phyloP scores from a whole-genome alignment of 1,139 yeast genomes.

The Ashbya aceris region DNA sequence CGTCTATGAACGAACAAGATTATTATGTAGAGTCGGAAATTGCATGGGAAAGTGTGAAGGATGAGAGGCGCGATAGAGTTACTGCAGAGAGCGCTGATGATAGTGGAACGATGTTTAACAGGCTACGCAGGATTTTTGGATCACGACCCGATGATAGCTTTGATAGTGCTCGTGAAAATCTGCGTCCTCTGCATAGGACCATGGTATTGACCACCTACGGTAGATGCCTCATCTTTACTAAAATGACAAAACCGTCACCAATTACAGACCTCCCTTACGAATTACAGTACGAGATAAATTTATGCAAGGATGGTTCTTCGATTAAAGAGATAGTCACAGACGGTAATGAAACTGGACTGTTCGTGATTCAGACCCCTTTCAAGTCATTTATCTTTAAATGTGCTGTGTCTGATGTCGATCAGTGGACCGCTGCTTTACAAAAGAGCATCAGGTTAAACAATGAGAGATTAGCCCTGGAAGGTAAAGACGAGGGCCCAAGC shows the following conservation, averaged over 20 bases:
- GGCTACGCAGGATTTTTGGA: constrained; percentile 23
- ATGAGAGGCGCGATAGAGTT: constrained; percentile 14
- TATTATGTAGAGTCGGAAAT: constrained; percentile 14
- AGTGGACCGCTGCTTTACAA: constrained; percentile 23
- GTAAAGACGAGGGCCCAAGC: constrained; percentile 8
- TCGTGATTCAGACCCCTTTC: constrained; percentile 26
- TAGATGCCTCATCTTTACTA: constrained; percentile 22
- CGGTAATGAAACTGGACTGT: constrained; percentile 9
- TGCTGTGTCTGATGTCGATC: constrained; percentile 10
- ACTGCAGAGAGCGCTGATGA: constrained; percentile 8
- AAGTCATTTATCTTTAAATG: constrained; percentile 23
- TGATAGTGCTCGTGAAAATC: constrained; percentile 8
- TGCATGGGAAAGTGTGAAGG: constrained; percentile 13
- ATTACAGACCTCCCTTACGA: constrained; percentile 15
- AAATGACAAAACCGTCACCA: constrained; percentile 12
- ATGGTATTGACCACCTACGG: constrained; percentile 26
- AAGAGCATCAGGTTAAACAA: constrained; percentile 19
- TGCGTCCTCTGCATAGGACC: constrained; percentile 9
- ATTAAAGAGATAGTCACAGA: constrained; percentile 20
- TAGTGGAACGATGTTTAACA: constrained; percentile 16
- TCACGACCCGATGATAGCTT: constrained; percentile 18
- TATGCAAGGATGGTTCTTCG: constrained; percentile 21
- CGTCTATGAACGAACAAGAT: constrained; percentile 17
- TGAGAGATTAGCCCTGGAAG: constrained; percentile 11
- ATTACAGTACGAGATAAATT: constrained; percentile 19